Percentiles rank a stretch among this genome's conserved stretches.
Conservation (phyloP, 495 filamentous ascomycete species). For the Aspergillus ostianus region DNA sequence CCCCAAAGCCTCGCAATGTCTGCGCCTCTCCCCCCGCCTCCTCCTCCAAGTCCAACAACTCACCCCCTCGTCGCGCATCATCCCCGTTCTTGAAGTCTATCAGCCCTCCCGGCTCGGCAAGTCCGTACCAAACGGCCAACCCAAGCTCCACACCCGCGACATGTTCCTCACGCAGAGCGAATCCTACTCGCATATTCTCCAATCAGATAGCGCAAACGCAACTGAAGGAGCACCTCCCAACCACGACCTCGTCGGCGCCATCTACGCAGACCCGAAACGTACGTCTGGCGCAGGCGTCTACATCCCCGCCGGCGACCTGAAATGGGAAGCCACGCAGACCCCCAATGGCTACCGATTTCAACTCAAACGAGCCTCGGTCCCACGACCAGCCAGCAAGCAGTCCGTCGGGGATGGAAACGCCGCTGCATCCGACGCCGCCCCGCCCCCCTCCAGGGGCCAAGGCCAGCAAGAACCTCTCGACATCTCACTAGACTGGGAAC, state of each 20-base stretch:
- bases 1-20: slow-evolving; percentile 27
- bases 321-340: slow-evolving; percentile 6
- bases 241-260: slow-evolving; percentile 12
- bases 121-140: slow-evolving; percentile 19
- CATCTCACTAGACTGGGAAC: slow-evolving; percentile 19
- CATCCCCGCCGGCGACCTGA: neutral
- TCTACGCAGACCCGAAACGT: slow-evolving; percentile 10
- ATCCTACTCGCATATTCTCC: slow-evolving; percentile 11
- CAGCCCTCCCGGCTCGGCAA: slow-evolving; percentile 33
- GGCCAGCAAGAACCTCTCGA: neutral
- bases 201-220: neutral
- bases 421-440: neutral
- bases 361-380: neutral
- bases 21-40: slow-evolving; percentile 33
- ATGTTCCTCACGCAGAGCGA: slow-evolving; percentile 36
- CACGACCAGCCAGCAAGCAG: neutral
- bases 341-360: slow-evolving; percentile 14
- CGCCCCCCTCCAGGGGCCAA: neutral
- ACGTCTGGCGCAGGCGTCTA: slow-evolving; percentile 8
- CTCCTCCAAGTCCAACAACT: slow-evolving; percentile 44
- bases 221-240: neutral
- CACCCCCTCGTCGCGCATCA: slow-evolving; percentile 22
- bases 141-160: slow-evolving; percentile 32
- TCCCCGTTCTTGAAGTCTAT: slow-evolving; percentile 40
- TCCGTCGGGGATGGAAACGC: too few species aligned